phyloP scores from a whole-genome alignment of 441 rosid genomes.

The Manihot esculenta region DNA sequence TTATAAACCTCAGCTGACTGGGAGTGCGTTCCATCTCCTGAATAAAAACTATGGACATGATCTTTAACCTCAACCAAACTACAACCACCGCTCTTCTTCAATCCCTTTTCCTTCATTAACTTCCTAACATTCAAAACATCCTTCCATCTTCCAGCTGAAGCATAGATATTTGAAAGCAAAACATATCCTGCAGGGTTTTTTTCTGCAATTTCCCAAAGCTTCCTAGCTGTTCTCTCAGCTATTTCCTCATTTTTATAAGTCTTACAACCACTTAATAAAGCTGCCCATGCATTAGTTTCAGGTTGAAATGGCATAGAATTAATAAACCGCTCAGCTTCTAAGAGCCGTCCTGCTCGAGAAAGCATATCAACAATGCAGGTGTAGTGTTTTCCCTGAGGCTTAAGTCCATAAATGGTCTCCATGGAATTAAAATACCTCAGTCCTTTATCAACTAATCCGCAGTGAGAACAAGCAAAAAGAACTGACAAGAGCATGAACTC shows the following conservation, averaged over 20 bases:
- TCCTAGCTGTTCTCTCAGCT: conserved; percentile 45
- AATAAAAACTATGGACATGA: conserved; percentile 40
- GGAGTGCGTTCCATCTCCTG: conserved; percentile 41
- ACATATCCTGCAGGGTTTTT: conserved; percentile 39
- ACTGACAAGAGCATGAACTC: conserved; percentile 51
- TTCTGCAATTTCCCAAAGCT: conserved; percentile 40
- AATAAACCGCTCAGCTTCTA: conserved; percentile 54
- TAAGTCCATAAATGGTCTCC: conserved; percentile 42
- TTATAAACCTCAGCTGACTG: conserved; percentile 37
- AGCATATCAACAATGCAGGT: conserved; percentile 62
- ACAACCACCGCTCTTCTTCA: conserved; percentile 56
- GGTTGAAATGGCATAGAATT: conserved; percentile 54
- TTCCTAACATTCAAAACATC: conserved; percentile 49
- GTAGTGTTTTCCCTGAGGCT: conserved; percentile 47
- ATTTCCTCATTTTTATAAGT: conserved; percentile 42
- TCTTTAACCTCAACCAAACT: conserved; percentile 58
- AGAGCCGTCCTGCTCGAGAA: conserved; percentile 54
- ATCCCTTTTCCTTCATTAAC: conserved; percentile 51
- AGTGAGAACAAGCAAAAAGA: conserved; percentile 63
- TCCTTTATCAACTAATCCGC: conserved; percentile 56
- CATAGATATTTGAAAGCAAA: conserved; percentile 56
- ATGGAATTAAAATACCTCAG: conserved; percentile 42
- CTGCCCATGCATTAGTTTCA: conserved; percentile 48
- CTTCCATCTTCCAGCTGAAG: conserved; percentile 55
- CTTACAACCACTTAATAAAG: conserved; percentile 55